Evolutionary conservation across 2,329 filamentous ascomycete species (phyloP), one percentile per base, ranked within the genome.

Genomic region (Fusarium armeniacum): DNA sequence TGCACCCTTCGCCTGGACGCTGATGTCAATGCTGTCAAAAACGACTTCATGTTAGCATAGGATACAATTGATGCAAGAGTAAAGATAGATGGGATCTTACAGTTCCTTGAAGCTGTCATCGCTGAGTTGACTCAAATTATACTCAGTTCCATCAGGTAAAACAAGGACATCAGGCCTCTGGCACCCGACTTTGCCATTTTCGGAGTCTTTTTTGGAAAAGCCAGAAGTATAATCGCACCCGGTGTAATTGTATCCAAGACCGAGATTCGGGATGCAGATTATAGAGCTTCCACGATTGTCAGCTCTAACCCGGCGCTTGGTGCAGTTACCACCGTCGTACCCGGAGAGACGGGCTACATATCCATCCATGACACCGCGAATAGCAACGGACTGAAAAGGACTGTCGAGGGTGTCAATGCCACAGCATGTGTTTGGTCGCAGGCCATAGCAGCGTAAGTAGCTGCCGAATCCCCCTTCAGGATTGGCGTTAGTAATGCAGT

Each of bases 311-410:
- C 24, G 20, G 3, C 6, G 22, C 3, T 22, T 35, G 3, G 46
- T 50, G 7, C 46, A 50, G 1, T 50, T 50, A 2, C 46, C 46
- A 2, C 32, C 32, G 3, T 13, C 9, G 4, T 50, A 50, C 16
- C 32, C 46, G 3, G 3, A 3, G 3, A 35, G 16, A 8, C 6
- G 1, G 2, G 12, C 3, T 5, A 3, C 5, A 5, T 1, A n/a
- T 3, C 32, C 46, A n/a, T 50, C 46, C 12, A 1, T 8, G 11
- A 50, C 13, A 15, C 20, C 5, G 0, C 6, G 16, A n/a, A 50
- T 0, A 5, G 16, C 22, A n/a, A 50, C 2, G 6, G 46, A 50
- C 8, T 26, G 46, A 11, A 15, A 35, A 35, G 46, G 32, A 2
- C 32, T 26, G 12, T 35, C 46, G 2, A 5, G 6, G 3, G 6